A percentile compares a stretch with the other conserved stretches of the same genome.
Conservation (phyloP, 805 yeast genomes). For the Spathaspora gorwiae region DNA sequence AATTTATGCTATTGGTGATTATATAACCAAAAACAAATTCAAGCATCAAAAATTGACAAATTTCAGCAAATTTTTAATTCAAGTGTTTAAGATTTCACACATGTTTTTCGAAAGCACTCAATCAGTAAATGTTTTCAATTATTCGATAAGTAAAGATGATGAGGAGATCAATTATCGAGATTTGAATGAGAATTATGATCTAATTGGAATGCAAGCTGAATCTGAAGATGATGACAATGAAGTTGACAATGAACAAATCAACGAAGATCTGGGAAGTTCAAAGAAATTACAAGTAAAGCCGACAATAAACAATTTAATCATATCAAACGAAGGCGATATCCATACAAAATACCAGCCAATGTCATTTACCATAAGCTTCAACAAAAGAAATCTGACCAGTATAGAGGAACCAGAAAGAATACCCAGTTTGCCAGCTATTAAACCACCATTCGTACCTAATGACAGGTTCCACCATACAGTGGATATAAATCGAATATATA, state of each 20-base stretch:
- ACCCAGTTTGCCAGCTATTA: background rate
- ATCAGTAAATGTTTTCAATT: slow-evolving; percentile 44
- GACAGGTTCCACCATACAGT: slow-evolving; percentile 11
- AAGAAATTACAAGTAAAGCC: slow-evolving; percentile 21
- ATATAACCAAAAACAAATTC: slow-evolving; percentile 17
- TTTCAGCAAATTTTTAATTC: slow-evolving; percentile 22
- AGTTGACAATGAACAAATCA: slow-evolving; percentile 7
- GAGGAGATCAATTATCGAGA: slow-evolving; percentile 43
- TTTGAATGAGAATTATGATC: slow-evolving; percentile 32
- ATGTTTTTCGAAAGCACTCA: slow-evolving; percentile 46
- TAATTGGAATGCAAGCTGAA: slow-evolving; percentile 14
- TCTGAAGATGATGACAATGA: slow-evolving; percentile 14
- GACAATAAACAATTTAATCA: slow-evolving; percentile 12
- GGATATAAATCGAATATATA: slow-evolving; percentile 26
- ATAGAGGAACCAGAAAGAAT: slow-evolving; percentile 1
- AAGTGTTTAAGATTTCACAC: slow-evolving; percentile 27
- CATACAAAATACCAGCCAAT: slow-evolving; percentile 12
- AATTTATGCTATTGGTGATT: slow-evolving; percentile 38
- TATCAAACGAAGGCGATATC: slow-evolving; percentile 4
- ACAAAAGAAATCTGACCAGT: slow-evolving; percentile 8
- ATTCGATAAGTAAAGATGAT: slow-evolving; percentile 33
- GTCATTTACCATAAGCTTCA: slow-evolving; percentile 26
- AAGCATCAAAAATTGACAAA: slow-evolving; percentile 11
- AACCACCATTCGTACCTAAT: background rate
- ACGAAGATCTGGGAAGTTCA: background rate